phyloP scores from a whole-genome alignment of 768 basidiomycete species.

The Termitomyces sp. region DNA sequence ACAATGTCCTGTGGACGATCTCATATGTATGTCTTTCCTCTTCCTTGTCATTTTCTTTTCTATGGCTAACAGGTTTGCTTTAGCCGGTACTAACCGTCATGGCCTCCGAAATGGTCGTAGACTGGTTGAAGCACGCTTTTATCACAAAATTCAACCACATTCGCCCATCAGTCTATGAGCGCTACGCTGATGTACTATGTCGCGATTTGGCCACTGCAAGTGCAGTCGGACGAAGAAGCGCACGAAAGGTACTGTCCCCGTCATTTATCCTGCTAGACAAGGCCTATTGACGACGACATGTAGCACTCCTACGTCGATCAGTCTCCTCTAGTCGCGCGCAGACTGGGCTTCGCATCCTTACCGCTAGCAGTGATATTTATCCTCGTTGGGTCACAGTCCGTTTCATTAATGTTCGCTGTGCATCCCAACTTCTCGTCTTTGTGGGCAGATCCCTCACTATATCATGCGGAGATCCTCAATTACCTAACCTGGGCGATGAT shows the following conservation, averaged over 20 bases:
- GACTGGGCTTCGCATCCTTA: slow-evolving; percentile 89
- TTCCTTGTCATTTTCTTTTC: neutral
- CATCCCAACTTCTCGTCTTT: slow-evolving; percentile 34
- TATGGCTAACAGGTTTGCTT: neutral
- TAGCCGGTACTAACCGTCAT: slow-evolving; percentile 92
- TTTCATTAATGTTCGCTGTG: slow-evolving; percentile 53
- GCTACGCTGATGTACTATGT: slow-evolving; percentile 93
- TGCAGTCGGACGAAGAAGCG: slow-evolving; percentile 58
- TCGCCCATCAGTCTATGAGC: slow-evolving; percentile 88
- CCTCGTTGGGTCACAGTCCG: slow-evolving; percentile 69
- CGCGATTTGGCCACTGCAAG: slow-evolving; percentile 84
- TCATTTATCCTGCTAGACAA: neutral
- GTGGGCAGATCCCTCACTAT: slow-evolving; percentile 39
- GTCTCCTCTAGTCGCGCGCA: slow-evolving; percentile 88
- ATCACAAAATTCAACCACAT: slow-evolving; percentile 99
- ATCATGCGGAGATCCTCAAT: slow-evolving; percentile 43
- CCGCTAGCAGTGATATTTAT: slow-evolving; percentile 83
- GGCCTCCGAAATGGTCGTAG: slow-evolving; percentile 88
- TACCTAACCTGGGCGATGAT: slow-evolving; percentile 62
- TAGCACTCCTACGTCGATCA: slow-evolving; percentile 93
- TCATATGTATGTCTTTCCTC: slow-evolving; percentile 59
- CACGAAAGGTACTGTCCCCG: slow-evolving; percentile 53
- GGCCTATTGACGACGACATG: slow-evolving; percentile 3
- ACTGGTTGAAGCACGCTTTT: slow-evolving; percentile 99
- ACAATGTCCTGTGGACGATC: slow-evolving; percentile 79